Percentiles rank a stretch among this genome's conserved stretches.
These are phyloP conservation scores for Grosmannia huntii DNA, from an alignment of 2,329 filamentous ascomycete genomes.

Conservation along the genomic window DNA sequence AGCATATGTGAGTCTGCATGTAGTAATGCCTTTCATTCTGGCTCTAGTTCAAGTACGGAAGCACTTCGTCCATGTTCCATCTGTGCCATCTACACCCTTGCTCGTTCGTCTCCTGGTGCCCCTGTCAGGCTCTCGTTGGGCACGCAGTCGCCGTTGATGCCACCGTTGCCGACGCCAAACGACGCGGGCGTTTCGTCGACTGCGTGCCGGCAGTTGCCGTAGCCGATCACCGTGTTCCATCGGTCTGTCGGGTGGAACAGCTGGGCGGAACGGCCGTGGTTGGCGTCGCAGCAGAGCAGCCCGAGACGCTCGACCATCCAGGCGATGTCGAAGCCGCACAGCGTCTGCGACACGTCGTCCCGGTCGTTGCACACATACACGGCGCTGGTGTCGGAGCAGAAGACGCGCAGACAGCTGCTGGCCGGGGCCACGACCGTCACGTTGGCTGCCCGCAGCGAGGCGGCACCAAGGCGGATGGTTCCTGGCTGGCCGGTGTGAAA, in stretches of 20 bases:
- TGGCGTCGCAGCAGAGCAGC: conserved; percentile 10
- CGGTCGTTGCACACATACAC: conserved; percentile 11
- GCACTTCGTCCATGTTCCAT: no score
- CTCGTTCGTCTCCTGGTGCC: not conserved
- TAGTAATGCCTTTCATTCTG: no score
- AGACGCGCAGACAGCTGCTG: conserved; percentile 8
- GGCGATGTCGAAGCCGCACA: conserved; percentile 6
- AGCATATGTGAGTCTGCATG: no score
- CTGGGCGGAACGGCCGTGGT: conserved; percentile 9
- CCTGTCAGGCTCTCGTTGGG: not conserved
- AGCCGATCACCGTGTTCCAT: conserved; percentile 11
- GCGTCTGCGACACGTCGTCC: not conserved
- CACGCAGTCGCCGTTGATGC: conserved; percentile 10
- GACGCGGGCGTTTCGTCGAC: conserved; percentile 4
- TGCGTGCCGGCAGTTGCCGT: conserved; percentile 12
- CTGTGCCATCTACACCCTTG: no score
- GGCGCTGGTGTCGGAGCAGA: conserved; percentile 11
- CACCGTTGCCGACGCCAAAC: conserved; percentile 8
- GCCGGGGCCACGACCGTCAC: not conserved
- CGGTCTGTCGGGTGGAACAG: conserved; percentile 9
- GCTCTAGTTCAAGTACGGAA: no score
- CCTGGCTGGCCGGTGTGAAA: conserved; percentile 8
- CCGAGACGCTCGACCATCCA: conserved; percentile 9
- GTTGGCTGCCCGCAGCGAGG: conserved; percentile 3
- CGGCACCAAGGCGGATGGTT: conserved; percentile 1